Base-by-base conservation (phyloP, 2,329 filamentous ascomycete genomes). In the Fusarium scirpi region DNA sequence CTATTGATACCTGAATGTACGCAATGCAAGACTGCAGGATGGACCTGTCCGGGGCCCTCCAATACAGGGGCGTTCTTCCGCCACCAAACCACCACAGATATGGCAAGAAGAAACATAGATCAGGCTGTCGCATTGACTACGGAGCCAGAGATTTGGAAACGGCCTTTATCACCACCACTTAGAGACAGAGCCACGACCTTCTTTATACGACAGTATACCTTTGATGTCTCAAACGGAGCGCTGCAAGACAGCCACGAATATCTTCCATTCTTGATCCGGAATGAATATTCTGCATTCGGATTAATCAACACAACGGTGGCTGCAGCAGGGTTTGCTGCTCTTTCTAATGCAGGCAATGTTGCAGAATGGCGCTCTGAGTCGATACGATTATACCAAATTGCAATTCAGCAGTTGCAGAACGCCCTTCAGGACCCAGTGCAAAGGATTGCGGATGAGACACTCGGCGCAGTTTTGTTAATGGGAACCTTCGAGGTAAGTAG, bases 381-480 rank as follows among this genome's bases (percentile, higher is more conserved):
- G 13, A 70, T 71, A 24, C 40, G 43, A 2, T 30, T 71, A 8
- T 74, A 73, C 4, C 55, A 69, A n/a, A 67, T 43, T 10, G 58
- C 72, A 2, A 63, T 74, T 40, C 48, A 54, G 4, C 61, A 62
- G 13, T 16, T 74, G 1, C 69, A 46, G 10, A 27, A 4, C 8
- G 67, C 65, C 5, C 60, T 74, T 1, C 43, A 64, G 10, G 69
- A 74, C 22, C 61, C 70, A 4, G 32, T 51, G 0, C 30, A 52
- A 20, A 55, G 60, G 22, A 47, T 62, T 30, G 67, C 72, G 4
- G 72, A 74, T 56, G 57, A 70, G 18, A 74, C 69, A 0, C 48
- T 74, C 0, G 71, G 66, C 1, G 69, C 71, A 20, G 61, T 74
- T 10, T 45, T 74, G 29, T 41, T 74, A 1, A 74, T 74, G 71